Conservation (phyloP, 306 rosid genomes). For the Canavalia gladiata region DNA sequence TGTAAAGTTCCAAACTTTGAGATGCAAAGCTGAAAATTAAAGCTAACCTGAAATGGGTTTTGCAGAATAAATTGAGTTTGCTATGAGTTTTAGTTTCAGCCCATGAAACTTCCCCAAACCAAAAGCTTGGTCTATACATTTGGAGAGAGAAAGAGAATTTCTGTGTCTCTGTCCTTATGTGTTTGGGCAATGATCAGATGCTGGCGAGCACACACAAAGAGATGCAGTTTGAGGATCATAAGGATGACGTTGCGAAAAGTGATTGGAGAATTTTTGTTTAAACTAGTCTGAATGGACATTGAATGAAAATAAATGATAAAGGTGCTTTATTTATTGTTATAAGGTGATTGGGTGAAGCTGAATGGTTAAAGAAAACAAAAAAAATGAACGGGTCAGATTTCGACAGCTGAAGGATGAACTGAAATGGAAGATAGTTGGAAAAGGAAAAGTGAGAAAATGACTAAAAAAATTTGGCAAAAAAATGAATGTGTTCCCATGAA, state of each 20-base stretch:
- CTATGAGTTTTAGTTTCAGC: slow-evolving; percentile 26
- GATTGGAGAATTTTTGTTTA: not conserved
- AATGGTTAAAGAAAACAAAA: not conserved
- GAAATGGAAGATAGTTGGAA: not conserved
- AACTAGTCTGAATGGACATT: no score
- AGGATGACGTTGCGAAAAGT: not conserved
- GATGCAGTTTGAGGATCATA: not conserved
- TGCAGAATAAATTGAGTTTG: not conserved
- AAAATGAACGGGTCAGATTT: slow-evolving; percentile 41
- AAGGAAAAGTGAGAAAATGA: not conserved
- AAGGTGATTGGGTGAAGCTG: slow-evolving; percentile 1
- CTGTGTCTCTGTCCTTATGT: not conserved
- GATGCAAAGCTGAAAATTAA: not conserved
- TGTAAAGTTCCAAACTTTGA: not conserved
- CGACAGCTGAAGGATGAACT: not conserved
- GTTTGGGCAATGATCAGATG: slow-evolving; percentile 35
- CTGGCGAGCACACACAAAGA: not conserved
- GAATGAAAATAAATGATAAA: not conserved
- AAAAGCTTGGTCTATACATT: not conserved
- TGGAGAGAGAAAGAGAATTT: not conserved
- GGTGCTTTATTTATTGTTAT: not conserved
- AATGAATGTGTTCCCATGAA: no score
- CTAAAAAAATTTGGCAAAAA: no score
- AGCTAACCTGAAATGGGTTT: slow-evolving; percentile 50
- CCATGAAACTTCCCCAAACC: slow-evolving; percentile 29